Percentiles rank a stretch among this genome's conserved stretches.
phyloP scores from a whole-genome alignment of 2,329 filamentous ascomycete species.

The Penicillium glabrum region DNA sequence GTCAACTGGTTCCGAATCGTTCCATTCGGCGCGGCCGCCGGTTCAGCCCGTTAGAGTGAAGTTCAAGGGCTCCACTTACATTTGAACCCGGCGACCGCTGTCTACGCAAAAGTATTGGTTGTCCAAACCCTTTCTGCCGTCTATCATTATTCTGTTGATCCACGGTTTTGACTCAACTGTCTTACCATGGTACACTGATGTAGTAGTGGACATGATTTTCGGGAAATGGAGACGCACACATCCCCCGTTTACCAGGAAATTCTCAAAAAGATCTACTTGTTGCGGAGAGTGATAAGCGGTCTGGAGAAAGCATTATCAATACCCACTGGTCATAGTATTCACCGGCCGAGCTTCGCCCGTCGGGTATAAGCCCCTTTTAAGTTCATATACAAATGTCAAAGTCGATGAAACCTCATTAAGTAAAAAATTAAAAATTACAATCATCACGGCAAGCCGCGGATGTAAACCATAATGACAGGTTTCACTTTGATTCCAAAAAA shows the following conservation, averaged over 20 bases:
- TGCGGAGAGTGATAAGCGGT: conserved; percentile 9
- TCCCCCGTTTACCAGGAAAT: neutral
- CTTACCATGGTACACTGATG: neutral
- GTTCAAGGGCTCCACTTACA: conserved; percentile 2
- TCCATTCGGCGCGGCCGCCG: neutral
- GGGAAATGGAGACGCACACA: neutral
- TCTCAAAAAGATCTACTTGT: neutral
- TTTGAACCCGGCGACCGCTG: neutral
- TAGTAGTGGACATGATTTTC: conserved; percentile 10
- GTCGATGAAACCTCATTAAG: neutral
- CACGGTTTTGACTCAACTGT: neutral
- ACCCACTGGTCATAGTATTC: conserved; percentile 3
- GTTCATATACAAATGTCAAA: neutral
- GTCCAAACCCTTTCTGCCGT: neutral
- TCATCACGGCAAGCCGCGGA: neutral
- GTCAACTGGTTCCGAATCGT: conserved; percentile 2
- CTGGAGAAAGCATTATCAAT: conserved; percentile 11
- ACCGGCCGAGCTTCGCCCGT: neutral
- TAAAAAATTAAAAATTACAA: neutral
- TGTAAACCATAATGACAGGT: neutral
- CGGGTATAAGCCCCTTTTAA: neutral
- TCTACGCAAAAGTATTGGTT: neutral
- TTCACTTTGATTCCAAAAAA: neutral
- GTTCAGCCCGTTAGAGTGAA: conserved; percentile 6
- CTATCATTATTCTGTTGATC: neutral